Evolutionary conservation across 176 grass and related monocot genomes (phyloP), one percentile per base, ranked within the genome.

Genomic region (Musa beccarii): DNA sequence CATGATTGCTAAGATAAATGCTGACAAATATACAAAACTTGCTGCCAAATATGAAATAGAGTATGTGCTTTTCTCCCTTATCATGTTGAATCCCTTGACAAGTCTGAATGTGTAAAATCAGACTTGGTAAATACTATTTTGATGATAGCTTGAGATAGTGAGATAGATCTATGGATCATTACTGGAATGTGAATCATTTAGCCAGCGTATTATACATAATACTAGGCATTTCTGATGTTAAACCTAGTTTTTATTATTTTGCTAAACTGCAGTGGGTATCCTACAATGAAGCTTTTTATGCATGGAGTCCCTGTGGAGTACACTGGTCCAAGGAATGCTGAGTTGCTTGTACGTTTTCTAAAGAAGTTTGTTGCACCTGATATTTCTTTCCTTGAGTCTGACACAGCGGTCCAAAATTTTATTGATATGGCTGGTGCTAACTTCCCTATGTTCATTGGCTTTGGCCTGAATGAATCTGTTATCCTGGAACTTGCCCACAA

Each of bases 11-110:
- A 99, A 94, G 82, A 79, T 99, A 63, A 90, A 99, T 64, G 95
- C 95, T 11, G 95, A 99, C 75, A 99, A 99, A 71, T 99, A 99
- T 71, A 85, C 84, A 53, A 99, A 94, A 63, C 71, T 94, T 55
- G 86, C 90, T 77, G 87, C 88, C 17, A 94, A 92, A 89, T 94
- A 99, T 75, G 86, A 92, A 79, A 89, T 99, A 22, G 95, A 99
- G 95, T 99, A 89, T 78, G 95, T 72, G 50, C 50, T 73, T 69
- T 20, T 54, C 53, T 88, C 66, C 69, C 34, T 68, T 55, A 55
- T 10, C 53, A 5, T 71, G 61, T 26, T 80, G 54, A 81, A 67
- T 49, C 23, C 11, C 19, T 55, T 20, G 13, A 16, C 13, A 6
- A 28, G 19, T 19, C 43, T 51, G 49, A 70, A 10, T 51, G 17